These are phyloP conservation scores for Pleurotus giganteus DNA, from an alignment of 768 basidiomycete genomes.

Conservation along the genomic window DNA sequence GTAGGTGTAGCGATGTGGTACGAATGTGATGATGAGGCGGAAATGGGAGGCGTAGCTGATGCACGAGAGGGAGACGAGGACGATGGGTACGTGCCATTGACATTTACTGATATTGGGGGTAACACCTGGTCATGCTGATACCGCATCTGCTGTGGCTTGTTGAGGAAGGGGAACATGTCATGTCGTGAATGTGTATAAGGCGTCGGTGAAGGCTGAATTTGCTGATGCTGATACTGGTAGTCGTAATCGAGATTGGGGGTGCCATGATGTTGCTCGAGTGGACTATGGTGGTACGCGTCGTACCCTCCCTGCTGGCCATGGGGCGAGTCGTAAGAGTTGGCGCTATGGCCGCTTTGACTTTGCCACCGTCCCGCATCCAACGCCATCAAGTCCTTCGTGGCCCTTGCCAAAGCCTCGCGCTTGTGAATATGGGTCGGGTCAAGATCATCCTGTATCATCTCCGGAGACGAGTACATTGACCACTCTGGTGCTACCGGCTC, in stretches of 20 bases:
- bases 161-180: slow-evolving; percentile 12
- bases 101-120: slow-evolving; percentile 4
- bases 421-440: slow-evolving; percentile 46
- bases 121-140: slow-evolving; percentile 4
- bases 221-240: slow-evolving; percentile 21
- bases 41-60: slow-evolving; percentile 6
- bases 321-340: slow-evolving; percentile 14
- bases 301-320: slow-evolving; percentile 14
- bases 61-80: slow-evolving; percentile 1
- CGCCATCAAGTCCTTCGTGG: slow-evolving; percentile 82
- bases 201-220: slow-evolving; percentile 11
- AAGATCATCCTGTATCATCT: slow-evolving; percentile 42
- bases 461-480: slow-evolving; percentile 36
- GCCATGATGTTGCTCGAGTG: slow-evolving; percentile 7
- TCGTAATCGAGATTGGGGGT: slow-evolving; percentile 17
- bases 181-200: slow-evolving; percentile 11
- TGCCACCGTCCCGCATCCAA: slow-evolving; percentile 49
- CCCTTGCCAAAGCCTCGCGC: slow-evolving; percentile 64
- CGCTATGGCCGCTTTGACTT: slow-evolving; percentile 19
- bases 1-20: slow-evolving; percentile 4
- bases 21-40: slow-evolving; percentile 2
- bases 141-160: slow-evolving; percentile 8
- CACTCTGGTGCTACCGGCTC: slow-evolving; percentile 45
- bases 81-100: slow-evolving; percentile 1
- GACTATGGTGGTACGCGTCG: slow-evolving; percentile 16